Evolutionary conservation across 371 early-diverging fungal genomes (phyloP).

Genomic region (Mucor indicus): DNA sequence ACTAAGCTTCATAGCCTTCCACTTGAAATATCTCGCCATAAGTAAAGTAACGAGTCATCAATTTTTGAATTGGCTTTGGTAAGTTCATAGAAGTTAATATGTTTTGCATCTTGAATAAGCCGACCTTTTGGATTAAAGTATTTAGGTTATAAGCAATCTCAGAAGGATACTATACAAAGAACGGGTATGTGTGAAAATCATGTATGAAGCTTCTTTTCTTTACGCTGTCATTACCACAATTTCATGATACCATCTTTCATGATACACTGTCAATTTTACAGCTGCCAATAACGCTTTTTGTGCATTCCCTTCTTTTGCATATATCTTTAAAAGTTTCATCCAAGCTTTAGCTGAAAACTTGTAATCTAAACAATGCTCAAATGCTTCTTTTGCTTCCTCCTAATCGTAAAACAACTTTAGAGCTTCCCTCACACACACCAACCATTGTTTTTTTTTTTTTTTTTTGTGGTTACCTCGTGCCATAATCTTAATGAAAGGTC

Average conservation of each 20-base stretch:
- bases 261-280: neutral
- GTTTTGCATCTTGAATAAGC: constrained; percentile 87
- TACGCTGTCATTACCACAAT: constrained; percentile 71
- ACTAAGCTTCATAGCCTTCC: constrained; percentile 71
- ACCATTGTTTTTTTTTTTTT: too few relatives aligned
- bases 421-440: too few relatives aligned
- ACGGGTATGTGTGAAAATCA: neutral
- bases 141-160: constrained; percentile 81
- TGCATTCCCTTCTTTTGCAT: constrained; percentile 74
- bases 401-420: too few relatives aligned
- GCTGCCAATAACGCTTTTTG: constrained; percentile 66
- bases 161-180: constrained; percentile 69
- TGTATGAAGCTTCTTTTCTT: too few relatives aligned
- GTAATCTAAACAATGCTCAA: constrained; percentile 78
- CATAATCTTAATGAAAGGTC: constrained; percentile 84
- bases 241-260: neutral
- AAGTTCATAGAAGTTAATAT: constrained; percentile 84
- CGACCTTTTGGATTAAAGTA: constrained; percentile 75
- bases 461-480: too few relatives aligned
- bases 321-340: constrained; percentile 79
- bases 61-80: constrained; percentile 69
- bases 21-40: constrained; percentile 83
- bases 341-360: constrained; percentile 87
- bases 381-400: constrained; percentile 89
- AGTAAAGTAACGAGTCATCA: constrained; percentile 78